Conservation (phyloP, 192 early-diverging fungal genomes). For the Backusella westeae region DNA sequence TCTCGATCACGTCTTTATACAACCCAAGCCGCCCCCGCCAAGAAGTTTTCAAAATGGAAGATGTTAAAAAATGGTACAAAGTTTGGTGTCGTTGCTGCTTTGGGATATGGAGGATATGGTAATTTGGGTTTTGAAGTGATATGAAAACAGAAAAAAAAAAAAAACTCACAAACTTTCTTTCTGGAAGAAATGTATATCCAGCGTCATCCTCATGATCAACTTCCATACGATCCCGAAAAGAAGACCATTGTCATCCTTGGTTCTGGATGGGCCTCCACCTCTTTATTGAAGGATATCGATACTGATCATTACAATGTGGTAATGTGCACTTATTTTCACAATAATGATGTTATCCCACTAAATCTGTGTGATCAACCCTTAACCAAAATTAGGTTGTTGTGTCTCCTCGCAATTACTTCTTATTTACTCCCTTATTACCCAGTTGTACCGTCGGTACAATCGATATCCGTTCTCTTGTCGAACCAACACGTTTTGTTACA, state of each 20-base stretch:
- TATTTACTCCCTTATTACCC: constrained; percentile 71
- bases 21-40: neutral
- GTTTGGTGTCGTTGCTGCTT: constrained; percentile 18
- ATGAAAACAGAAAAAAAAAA: neutral
- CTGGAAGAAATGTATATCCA: constrained; percentile 37
- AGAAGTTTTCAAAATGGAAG: constrained; percentile 15
- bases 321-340: neutral
- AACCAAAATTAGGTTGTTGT: constrained; percentile 44
- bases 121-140: neutral
- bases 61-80: constrained; percentile 7
- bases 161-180: neutral
- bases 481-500: constrained; percentile 82
- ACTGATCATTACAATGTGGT: constrained; percentile 40
- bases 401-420: constrained; percentile 86
- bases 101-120: constrained; percentile 17
- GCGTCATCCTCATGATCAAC: constrained; percentile 31
- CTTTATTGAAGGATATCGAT: constrained; percentile 37
- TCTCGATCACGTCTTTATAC: neutral
- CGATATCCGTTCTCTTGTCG: constrained; percentile 82
- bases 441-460: constrained; percentile 85
- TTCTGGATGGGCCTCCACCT: constrained; percentile 39
- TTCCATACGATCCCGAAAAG: constrained; percentile 42
- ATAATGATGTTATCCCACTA: neutral
- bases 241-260: constrained; percentile 38
- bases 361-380: neutral